These are phyloP conservation scores for Mucor ambiguus DNA, from an alignment of 371 early-diverging fungal genomes.

Conservation along the genomic window DNA sequence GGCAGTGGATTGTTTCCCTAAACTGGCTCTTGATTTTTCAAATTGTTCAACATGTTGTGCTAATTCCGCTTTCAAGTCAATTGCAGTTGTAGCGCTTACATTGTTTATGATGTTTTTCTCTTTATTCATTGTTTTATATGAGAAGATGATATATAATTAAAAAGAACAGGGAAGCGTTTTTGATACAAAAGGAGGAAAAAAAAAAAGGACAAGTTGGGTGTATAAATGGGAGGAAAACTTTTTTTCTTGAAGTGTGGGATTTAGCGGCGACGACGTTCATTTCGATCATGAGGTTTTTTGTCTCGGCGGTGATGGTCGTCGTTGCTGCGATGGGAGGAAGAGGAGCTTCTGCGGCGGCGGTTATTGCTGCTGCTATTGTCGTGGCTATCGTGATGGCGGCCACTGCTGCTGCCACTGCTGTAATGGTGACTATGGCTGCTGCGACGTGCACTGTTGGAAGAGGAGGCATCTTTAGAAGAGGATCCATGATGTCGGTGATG, in stretches of 20 bases:
- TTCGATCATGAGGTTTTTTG: neutral
- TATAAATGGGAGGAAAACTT: neutral
- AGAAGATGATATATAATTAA: neutral
- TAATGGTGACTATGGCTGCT: conserved; percentile 7
- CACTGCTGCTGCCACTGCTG: neutral
- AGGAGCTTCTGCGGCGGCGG: conserved; percentile 11
- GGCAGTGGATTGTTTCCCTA: conserved; percentile 36
- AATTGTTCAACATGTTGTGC: conserved; percentile 45
- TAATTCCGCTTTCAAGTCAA: conserved; percentile 46
- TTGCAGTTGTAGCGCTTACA: conserved; percentile 36
- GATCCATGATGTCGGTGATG: conserved; percentile 1
- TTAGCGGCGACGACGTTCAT: conserved; percentile 13
- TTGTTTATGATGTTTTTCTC: conserved; percentile 22
- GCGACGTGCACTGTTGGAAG: conserved; percentile 1
- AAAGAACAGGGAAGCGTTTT: neutral
- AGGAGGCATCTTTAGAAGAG: neutral
- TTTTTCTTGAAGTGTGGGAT: neutral
- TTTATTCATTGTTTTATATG: conserved; percentile 1
- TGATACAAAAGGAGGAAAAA: neutral
- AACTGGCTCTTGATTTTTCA: conserved; percentile 30
- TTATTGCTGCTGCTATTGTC: neutral
- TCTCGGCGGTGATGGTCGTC: conserved; percentile 16
- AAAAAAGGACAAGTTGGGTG: neutral
- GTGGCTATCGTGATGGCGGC: neutral
- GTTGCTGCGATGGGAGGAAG: conserved; percentile 12